Evolutionary conservation across 345 rosid species (phyloP).

Genomic region (Eucalyptus lansdowneana): DNA sequence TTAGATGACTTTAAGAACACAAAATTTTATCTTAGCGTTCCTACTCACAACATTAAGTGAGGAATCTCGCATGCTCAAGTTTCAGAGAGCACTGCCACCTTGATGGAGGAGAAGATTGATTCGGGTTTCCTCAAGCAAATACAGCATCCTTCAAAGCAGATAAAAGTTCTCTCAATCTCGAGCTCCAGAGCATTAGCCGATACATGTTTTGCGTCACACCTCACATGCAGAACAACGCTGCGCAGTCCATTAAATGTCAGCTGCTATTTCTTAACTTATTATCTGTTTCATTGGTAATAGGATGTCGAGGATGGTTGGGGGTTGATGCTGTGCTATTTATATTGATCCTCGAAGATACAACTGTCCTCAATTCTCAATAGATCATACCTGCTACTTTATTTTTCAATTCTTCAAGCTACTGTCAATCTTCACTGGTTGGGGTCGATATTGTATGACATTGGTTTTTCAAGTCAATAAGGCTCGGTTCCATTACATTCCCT

Average conservation of each 20-base stretch:
- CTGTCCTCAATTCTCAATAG: neutral
- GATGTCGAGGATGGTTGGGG: neutral
- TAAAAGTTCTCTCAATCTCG: neutral
- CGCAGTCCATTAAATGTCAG: neutral
- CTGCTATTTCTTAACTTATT: neutral
- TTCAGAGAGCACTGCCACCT: neutral
- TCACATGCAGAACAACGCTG: neutral
- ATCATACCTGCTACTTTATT: neutral
- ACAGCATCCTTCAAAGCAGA: neutral
- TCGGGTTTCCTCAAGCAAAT: neutral
- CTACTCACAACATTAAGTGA: constrained; percentile 74
- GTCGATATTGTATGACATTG: neutral
- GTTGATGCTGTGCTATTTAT: neutral
- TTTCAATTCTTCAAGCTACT: neutral
- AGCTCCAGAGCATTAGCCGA: neutral
- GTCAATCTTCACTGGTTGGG: neutral
- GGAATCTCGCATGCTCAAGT: neutral
- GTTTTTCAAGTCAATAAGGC: neutral
- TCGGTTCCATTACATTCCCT: neutral
- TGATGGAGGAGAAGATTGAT: neutral
- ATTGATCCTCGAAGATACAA: neutral
- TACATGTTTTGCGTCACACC: neutral
- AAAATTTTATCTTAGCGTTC: constrained; percentile 83
- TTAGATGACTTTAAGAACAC: constrained; percentile 95
- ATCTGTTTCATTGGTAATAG: neutral